Evolutionary conservation across 1,284 basidiomycete species (phyloP), one percentile per base, ranked within the genome.

Genomic region (Microbotryum scabiosae): DNA sequence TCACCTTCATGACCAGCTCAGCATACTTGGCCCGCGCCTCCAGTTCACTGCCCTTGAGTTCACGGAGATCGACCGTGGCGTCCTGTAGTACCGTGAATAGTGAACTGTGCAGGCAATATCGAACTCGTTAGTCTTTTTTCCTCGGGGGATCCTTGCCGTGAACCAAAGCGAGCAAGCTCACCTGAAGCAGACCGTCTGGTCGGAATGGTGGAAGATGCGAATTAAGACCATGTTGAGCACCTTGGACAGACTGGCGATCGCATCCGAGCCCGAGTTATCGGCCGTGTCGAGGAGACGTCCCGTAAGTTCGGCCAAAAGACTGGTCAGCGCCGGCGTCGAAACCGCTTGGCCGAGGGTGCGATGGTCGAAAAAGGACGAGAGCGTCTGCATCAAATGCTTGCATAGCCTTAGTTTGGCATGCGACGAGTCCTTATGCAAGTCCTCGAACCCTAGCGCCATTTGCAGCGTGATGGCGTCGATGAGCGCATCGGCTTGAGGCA

Each of bases 141-240:
- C 30, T 30, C 30, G 8, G 30, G 30, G 25, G 10, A 14, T 18
- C 5, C 20, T 41, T n/a, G 14, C 16, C 12, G 36, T 18, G 36
- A 4, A 41, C 12, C 23, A 20, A 8, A 53, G 20, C 5, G 9
- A 44, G 16, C n/a, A n/a, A 20, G 74, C 85, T 71, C 68, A 91
- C 87, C 88, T 83, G 78, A 97, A 96, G 54, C 97, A 87, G 0
- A 89, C 85, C 81, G 94, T 92, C 63, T 89, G 82, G 68, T 91
- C 82, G 36, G 89, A 88, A 18, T 91, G 92, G 41, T 90, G 87
- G 76, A 99, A 94, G 56, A 94, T 77, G 32, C 93, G 85, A 57
- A 98, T 80, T 61, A 98, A 88, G 62, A 98, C 93, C 85, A 97
- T 94, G 76, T 98, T 98, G 76, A 98, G 90, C 75, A 96, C 97